phyloP scores from a whole-genome alignment of 1,139 yeast species.

The Kazachstania sp. region DNA sequence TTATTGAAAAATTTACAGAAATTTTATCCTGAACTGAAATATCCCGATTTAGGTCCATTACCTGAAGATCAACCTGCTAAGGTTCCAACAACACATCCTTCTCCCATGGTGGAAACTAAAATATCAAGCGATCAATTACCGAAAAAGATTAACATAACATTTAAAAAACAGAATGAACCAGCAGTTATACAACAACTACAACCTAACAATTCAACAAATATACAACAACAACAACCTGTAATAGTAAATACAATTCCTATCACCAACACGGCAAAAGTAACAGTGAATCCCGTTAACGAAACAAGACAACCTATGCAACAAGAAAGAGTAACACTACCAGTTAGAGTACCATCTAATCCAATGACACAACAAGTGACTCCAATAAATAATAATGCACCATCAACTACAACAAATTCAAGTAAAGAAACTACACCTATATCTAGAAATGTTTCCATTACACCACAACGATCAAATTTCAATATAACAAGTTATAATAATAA shows the following conservation, averaged over 20 bases:
- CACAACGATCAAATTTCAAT: not conserved
- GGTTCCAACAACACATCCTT: too few relatives aligned
- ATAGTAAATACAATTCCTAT: not conserved
- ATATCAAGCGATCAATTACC: not conserved
- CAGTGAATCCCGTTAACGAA: too few relatives aligned
- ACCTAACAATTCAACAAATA: not conserved
- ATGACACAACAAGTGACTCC: not conserved
- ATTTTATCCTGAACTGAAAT: constrained; percentile 39
- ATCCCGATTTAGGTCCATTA: constrained; percentile 69
- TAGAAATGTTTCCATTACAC: not conserved
- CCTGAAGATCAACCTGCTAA: constrained; percentile 39
- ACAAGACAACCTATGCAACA: not conserved
- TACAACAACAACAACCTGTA: not conserved
- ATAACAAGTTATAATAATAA: not conserved
- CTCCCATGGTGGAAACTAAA: not conserved
- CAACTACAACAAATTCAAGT: not conserved
- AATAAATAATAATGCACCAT: not conserved
- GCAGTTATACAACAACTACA: not conserved
- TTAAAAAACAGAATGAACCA: not conserved
- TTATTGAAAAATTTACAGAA: constrained; percentile 45
- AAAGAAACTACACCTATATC: not conserved
- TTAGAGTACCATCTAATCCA: not conserved
- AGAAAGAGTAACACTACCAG: not conserved
- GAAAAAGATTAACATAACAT: not conserved
- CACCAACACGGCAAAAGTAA: not conserved